phyloP scores from a whole-genome alignment of 2,329 filamentous ascomycete genomes.

The Alternaria consortialis region DNA sequence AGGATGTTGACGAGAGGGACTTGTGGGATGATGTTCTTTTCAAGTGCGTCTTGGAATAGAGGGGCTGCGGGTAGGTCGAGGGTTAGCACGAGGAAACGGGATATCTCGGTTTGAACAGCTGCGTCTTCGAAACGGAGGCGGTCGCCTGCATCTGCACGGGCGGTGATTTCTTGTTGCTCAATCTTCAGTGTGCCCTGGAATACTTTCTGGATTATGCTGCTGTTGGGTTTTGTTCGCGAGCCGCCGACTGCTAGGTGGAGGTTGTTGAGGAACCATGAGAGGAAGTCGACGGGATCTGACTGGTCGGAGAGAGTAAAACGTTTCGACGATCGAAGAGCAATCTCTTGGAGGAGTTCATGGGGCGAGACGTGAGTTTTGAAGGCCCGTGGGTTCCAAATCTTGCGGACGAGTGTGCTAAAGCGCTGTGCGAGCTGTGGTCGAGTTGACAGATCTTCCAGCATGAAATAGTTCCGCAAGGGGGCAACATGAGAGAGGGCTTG shows the following conservation, averaged over 20 bases:
- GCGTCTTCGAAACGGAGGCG: conserved; percentile 93
- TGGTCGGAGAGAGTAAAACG: conserved; percentile 90
- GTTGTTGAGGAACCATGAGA: conserved; percentile 97
- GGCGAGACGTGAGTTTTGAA: conserved; percentile 98
- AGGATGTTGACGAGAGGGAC: conserved; percentile 79
- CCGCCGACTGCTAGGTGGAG: conserved; percentile 91
- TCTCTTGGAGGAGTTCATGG: conserved; percentile 95
- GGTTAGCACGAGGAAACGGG: conserved; percentile 89
- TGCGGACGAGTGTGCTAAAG: conserved; percentile 88
- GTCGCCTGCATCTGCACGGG: conserved; percentile 86
- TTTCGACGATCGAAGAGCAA: conserved; percentile 88
- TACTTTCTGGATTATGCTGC: conserved; percentile 87
- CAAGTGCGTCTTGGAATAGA: conserved; percentile 93
- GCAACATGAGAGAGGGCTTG: conserved; percentile 90
- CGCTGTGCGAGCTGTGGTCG: conserved; percentile 85
- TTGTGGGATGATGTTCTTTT: conserved; percentile 96
- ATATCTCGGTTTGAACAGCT: conserved; percentile 78
- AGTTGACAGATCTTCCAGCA: conserved; percentile 81
- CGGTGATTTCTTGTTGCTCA: conserved; percentile 92
- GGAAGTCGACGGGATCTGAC: conserved; percentile 94
- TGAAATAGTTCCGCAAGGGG: conserved; percentile 88
- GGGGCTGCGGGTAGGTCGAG: conserved; percentile 91
- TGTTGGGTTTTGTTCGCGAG: conserved; percentile 83
- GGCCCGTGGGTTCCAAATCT: conserved; percentile 96
- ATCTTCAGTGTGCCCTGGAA: conserved; percentile 94